Evolutionary conservation across 2,329 filamentous ascomycete species (phyloP).

Genomic region (Fusarium cicatricum): DNA sequence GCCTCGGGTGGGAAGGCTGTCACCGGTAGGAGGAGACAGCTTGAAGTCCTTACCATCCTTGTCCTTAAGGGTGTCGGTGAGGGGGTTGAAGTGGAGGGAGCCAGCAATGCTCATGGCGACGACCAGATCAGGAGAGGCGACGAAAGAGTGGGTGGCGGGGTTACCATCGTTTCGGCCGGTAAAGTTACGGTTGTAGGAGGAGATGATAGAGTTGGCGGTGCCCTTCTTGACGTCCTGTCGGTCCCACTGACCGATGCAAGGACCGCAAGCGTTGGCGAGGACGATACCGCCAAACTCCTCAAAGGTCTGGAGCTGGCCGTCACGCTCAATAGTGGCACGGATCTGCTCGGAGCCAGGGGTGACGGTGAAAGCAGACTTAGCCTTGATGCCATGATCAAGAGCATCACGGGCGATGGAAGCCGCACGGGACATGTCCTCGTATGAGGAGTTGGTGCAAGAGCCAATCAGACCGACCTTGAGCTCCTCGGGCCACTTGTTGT

Average conservation of each 20-base stretch:
- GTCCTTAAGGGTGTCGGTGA: slow-evolving; percentile 91
- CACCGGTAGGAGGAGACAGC: slow-evolving; percentile 80
- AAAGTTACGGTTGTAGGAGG: slow-evolving; percentile 99
- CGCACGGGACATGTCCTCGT: slow-evolving; percentile 97
- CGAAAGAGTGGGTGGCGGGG: slow-evolving; percentile 92
- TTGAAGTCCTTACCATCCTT: slow-evolving; percentile 97
- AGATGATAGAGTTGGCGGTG: slow-evolving; percentile 94
- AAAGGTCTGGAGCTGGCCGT: slow-evolving; percentile 87
- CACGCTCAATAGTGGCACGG: slow-evolving; percentile 88
- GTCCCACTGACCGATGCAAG: slow-evolving; percentile 96
- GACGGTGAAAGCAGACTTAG: slow-evolving; percentile 91
- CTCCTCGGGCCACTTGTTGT: slow-evolving; percentile 88
- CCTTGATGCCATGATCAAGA: slow-evolving; percentile 85
- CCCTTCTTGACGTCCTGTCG: slow-evolving; percentile 94
- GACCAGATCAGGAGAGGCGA: slow-evolving; percentile 88
- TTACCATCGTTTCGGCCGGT: slow-evolving; percentile 97
- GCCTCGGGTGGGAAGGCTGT: slow-evolving; percentile 79
- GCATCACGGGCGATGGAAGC: slow-evolving; percentile 95
- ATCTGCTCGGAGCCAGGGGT: slow-evolving; percentile 98
- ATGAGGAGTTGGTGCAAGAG: slow-evolving; percentile 98
- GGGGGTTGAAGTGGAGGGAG: slow-evolving; percentile 90
- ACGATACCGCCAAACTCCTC: slow-evolving; percentile 86
- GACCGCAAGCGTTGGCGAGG: slow-evolving; percentile 93
- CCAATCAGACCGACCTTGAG: slow-evolving; percentile 95
- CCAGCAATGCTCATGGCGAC: slow-evolving; percentile 87